Percentiles rank a stretch among this genome's conserved stretches.
phyloP scores from a whole-genome alignment of 192 early-diverging fungal genomes.

The Coemansia pectinata region DNA sequence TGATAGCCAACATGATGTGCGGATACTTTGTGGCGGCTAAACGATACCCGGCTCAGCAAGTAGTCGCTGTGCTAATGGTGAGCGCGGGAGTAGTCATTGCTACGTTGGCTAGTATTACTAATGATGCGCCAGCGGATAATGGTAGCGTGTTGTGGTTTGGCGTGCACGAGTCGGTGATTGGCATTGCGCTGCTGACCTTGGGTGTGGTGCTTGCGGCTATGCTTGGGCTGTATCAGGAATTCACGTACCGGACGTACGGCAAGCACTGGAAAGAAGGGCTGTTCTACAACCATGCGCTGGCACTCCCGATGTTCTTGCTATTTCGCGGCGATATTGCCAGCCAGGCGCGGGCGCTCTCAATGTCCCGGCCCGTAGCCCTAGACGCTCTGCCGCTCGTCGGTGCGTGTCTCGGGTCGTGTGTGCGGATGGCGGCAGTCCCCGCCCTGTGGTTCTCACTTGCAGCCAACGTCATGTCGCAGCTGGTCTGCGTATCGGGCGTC shows the following conservation, averaged over 20 bases:
- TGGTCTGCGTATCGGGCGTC: slow-evolving; percentile 87
- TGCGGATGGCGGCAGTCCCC: slow-evolving; percentile 56
- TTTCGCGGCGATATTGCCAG: slow-evolving; percentile 67
- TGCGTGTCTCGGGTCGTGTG: neutral
- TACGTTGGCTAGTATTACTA: slow-evolving; percentile 53
- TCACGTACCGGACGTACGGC: slow-evolving; percentile 74
- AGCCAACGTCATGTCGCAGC: slow-evolving; percentile 80
- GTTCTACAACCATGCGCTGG: slow-evolving; percentile 85
- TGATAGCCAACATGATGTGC: slow-evolving; percentile 82
- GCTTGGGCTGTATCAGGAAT: slow-evolving; percentile 82
- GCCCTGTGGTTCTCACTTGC: slow-evolving; percentile 70
- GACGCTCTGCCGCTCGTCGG: slow-evolving; percentile 8
- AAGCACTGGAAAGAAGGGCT: slow-evolving; percentile 86
- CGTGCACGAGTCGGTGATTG: slow-evolving; percentile 61
- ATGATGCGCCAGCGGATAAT: neutral
- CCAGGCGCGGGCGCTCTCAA: slow-evolving; percentile 46
- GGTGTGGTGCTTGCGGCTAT: slow-evolving; percentile 77
- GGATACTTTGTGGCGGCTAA: slow-evolving; percentile 67
- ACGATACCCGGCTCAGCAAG: slow-evolving; percentile 57
- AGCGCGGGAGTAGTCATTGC: slow-evolving; percentile 74
- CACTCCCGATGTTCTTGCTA: slow-evolving; percentile 76
- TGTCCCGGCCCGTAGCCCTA: slow-evolving; percentile 51
- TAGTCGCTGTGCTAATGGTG: slow-evolving; percentile 71
- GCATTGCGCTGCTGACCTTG: slow-evolving; percentile 66
- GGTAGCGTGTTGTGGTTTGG: neutral